A percentile compares a stretch with the other conserved stretches of the same genome.
Conservation (phyloP, 2,329 filamentous ascomycete species). For the Immersiporthe knoxdaviesiana region DNA sequence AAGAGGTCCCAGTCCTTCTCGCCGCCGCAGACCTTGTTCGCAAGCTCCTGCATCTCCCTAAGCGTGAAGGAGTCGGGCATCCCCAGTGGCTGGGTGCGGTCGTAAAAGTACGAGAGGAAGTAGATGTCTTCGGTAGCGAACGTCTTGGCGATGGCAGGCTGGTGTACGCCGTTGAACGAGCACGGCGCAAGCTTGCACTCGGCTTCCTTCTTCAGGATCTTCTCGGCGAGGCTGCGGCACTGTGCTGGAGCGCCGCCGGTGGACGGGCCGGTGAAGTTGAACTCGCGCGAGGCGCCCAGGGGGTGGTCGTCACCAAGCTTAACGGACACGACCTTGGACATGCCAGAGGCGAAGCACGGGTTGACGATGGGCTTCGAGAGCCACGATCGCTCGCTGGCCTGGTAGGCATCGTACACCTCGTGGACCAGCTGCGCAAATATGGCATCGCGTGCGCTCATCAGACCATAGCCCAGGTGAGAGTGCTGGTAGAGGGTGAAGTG, state of each 20-base stretch:
- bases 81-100: slow-evolving; percentile 88
- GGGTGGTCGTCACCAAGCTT: slow-evolving; percentile 68
- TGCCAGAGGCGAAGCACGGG: slow-evolving; percentile 84
- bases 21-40: slow-evolving; percentile 82
- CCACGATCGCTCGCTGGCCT: slow-evolving; percentile 63
- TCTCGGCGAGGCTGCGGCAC: slow-evolving; percentile 88
- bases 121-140: slow-evolving; percentile 91
- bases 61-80: slow-evolving; percentile 99
- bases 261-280: slow-evolving; percentile 87
- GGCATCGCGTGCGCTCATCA: slow-evolving; percentile 91
- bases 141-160: slow-evolving; percentile 89
- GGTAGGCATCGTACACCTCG: slow-evolving; percentile 68
- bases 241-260: slow-evolving; percentile 73
- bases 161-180: slow-evolving; percentile 97
- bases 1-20: slow-evolving; percentile 81
- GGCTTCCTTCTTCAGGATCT: slow-evolving; percentile 84
- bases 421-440: slow-evolving; percentile 78
- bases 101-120: slow-evolving; percentile 97
- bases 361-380: slow-evolving; percentile 73
- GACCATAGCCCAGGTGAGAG: slow-evolving; percentile 93
- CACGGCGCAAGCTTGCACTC: slow-evolving; percentile 85
- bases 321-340: slow-evolving; percentile 73
- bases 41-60: slow-evolving; percentile 83
- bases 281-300: slow-evolving; percentile 65
- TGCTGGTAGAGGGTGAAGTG: slow-evolving; percentile 96